Evolutionary conservation across 1,284 basidiomycete genomes (phyloP), one percentile per base, ranked within the genome.

Genomic region (Erythrobasidium hasegawianum): DNA sequence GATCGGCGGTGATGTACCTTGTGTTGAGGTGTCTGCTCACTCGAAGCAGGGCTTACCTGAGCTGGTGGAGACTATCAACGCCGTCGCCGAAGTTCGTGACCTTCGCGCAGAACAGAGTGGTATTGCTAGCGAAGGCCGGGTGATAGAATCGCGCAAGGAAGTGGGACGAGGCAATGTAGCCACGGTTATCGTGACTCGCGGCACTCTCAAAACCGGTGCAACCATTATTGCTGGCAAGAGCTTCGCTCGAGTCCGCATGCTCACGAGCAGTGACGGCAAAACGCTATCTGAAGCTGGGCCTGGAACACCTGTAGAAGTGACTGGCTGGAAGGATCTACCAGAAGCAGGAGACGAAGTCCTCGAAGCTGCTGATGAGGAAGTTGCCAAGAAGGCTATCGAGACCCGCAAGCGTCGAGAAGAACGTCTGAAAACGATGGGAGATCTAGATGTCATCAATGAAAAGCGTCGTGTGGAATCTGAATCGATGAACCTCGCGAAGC

Each of bases 281-380:
- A 67, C 81, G 1, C 80, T 94, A 50, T 84, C 85, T 65, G 75
- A 75, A 40, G 91, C 88, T 0, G 78, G 81, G 39, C 94, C 96
- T 0, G 93, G 95, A 10, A 88, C 85, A 76, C 92, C 96, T 0
- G 87, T 96, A 24, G 87, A 87, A 22, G 87, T 97, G 16, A 89
- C 90, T 0, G 96, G 96, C 0, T 99, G 96, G 96, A 93, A 90
- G 75, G 85, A 87, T 9, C 82, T 98, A 13, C 96, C 96, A 0
- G 80, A 81, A n/a, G 93, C 94, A 2, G 96, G 96, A 11, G 92
- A 97, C 73, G 87, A 94, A 74, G 86, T 96, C 8, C 80, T 98
- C 14, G 85, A 90, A 70, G 89, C 87, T 1, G 79, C 81, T 18
- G 75, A 77, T 43, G 93, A 97, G 75, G 79, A 83, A 16, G 86